A percentile compares a stretch with the other conserved stretches of the same genome.
Conservation (phyloP, 495 filamentous ascomycete species). For the Penicillium verhagenii region DNA sequence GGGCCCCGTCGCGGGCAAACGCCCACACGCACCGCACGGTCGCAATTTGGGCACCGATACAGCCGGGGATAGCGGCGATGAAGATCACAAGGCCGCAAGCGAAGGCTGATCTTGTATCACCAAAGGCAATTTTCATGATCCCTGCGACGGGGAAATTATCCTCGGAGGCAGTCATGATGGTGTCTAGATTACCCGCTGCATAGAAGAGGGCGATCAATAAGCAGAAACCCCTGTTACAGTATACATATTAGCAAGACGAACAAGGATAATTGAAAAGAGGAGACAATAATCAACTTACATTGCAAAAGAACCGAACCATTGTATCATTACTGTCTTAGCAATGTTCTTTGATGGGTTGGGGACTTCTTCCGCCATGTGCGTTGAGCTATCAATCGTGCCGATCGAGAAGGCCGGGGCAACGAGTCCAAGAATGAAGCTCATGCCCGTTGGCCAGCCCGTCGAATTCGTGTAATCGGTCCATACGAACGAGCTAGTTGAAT, state of each 20-base stretch:
- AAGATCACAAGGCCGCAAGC: constrained; percentile 27
- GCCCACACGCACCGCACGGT: constrained; percentile 55
- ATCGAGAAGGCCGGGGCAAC: constrained; percentile 64
- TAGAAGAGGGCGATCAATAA: constrained; percentile 29
- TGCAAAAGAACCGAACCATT: constrained; percentile 19
- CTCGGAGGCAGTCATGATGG: constrained; percentile 3
- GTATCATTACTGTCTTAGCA: constrained; percentile 54
- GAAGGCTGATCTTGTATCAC: constrained; percentile 2
- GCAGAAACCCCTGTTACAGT: constrained; percentile 39
- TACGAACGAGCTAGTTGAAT: constrained; percentile 9
- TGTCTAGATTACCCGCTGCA: constrained; percentile 4
- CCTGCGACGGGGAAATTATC: constrained; percentile 8
- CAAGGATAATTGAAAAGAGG: not conserved
- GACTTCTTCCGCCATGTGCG: constrained; percentile 63
- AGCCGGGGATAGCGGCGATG: constrained; percentile 29
- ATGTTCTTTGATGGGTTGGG: constrained; percentile 58
- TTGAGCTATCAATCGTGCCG: constrained; percentile 50
- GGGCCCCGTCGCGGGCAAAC: constrained; percentile 56
- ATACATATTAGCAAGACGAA: not conserved
- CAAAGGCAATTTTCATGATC: constrained; percentile 5
- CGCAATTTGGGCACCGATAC: constrained; percentile 35
- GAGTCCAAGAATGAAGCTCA: constrained; percentile 62
- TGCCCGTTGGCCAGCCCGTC: constrained; percentile 57
- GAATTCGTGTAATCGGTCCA: constrained; percentile 36
- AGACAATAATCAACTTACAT: not conserved